A percentile compares a stretch with the other conserved stretches of the same genome.
phyloP scores from a whole-genome alignment of 495 filamentous ascomycete species.

The Opeltia flavorubescens region DNA sequence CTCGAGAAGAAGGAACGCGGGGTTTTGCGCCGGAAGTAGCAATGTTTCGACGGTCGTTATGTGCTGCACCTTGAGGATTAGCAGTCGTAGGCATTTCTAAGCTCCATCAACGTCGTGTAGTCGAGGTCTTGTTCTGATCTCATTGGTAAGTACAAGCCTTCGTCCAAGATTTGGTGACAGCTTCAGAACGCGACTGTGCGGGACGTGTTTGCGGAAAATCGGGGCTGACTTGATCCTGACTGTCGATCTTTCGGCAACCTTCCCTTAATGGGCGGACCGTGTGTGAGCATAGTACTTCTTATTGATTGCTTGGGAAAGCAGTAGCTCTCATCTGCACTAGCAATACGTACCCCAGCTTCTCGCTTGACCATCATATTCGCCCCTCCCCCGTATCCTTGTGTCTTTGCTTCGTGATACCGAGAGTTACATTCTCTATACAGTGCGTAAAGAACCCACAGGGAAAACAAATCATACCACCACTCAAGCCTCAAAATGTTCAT shows the following conservation, averaged over 20 bases:
- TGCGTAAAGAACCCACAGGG: neutral
- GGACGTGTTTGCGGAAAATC: neutral
- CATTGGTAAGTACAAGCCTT: neutral
- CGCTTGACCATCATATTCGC: neutral
- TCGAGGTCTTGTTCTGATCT: neutral
- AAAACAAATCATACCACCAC: neutral
- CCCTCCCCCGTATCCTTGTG: neutral
- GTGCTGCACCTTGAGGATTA: slow-evolving; percentile 7
- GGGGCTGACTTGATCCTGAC: no score
- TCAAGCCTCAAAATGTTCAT: slow-evolving; percentile 75
- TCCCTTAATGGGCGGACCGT: neutral
- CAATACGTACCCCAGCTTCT: neutral
- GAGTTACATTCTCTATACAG: neutral
- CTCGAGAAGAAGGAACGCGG: slow-evolving; percentile 13
- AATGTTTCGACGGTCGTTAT: slow-evolving; percentile 9
- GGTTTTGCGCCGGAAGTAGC: slow-evolving; percentile 11
- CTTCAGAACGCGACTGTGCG: slow-evolving; percentile 1
- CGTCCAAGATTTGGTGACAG: neutral
- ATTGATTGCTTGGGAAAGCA: neutral
- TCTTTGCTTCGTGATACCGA: neutral
- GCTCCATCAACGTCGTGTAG: neutral
- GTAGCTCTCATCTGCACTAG: neutral
- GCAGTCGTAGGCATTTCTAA: slow-evolving; percentile 7
- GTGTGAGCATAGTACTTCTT: neutral
- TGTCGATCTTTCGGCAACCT: neutral